Evolutionary conservation across 306 rosid genomes (phyloP), one percentile per base, ranked within the genome.

Genomic region (Lathyrus tuberosus): DNA sequence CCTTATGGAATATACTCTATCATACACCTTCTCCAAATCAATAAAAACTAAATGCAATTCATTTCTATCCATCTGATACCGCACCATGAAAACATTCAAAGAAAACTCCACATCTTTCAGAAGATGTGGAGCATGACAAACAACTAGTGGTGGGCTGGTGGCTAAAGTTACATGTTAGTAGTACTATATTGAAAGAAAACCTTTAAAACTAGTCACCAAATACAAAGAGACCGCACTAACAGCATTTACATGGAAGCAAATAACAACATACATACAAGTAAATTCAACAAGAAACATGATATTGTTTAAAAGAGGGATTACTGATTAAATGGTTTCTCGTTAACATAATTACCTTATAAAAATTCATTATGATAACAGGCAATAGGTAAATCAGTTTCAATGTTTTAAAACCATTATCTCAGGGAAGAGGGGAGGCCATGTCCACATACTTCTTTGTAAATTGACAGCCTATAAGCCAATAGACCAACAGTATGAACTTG

Each of bases 161-260:
- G 51, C 70, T 17, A 72, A 63, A 38, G 38, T 40, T 66, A 67
- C 4, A 30, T 24, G 26, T n/a, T 49, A 13, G 30, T 6, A 33
- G 54, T 7, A 72, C 35, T 20, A 30, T 51, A 59, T 31, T 31
- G 43, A 60, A 48, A 56, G 18, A 69, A 48, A 67, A 48, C 22
- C 51, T 46, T 72, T 38, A 69, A 62, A 62, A 26, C 53, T 65
- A 10, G 42, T 64, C 53, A 28, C 22, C 46, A 65, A 26, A 70
- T 37, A 64, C 41, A 57, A 22, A 63, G 22, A 70, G 12, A 47
- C 48, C 51, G 30, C 30, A 44, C 35, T 65, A 28, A 35, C 33
- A 78, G 67, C 69, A 65, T 44, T 65, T 35, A 56, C 58, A 63
- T 10, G 65, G 64, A 41, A 62, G 35, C 20, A 69, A 62, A 30